Base-by-base conservation (phyloP, 495 filamentous ascomycete genomes). In the Pyronema omphalodes region DNA sequence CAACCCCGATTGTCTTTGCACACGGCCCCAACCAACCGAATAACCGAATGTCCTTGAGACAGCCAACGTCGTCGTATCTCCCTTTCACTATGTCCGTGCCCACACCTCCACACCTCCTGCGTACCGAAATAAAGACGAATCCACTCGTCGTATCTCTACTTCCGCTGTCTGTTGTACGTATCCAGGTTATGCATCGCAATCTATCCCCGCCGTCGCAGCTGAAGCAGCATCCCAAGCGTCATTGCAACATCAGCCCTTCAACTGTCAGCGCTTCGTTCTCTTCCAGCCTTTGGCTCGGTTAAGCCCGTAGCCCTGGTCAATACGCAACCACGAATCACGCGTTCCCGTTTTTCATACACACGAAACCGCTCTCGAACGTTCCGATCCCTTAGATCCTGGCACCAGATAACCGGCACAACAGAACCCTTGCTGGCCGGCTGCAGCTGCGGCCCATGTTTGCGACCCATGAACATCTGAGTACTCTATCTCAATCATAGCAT, bases 341-440 rank as follows among this genome's bases (percentile, higher is more conserved):
- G 44, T 47, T 47, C 44, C 44, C 44, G 44, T 47, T 47, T 47
- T 41, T 41, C 39, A 41, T 41, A 12, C 44, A 14, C 44, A 47
- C 18, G 18, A 47, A 47, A 47, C 44, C 44, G n/a, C 44, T 47
- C 44, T 23, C 44, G 12, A 47, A 47, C 44, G 44, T 23, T 47
- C 44, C 44, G 44, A 47, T 47, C 44, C 44, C 9, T 23, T 14
- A 47, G n/a, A 23, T 15, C n/a, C 12, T 47, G n/a, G n/a, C 12
- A 1, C 3, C 44, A 47, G 44, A 47, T 47, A 47, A 47, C 44
- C 44, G 44, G 44, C 44, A 15, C n/a, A 23, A 14, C 9, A 47
- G 44, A 47, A 47, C 44, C 39, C 15, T 29, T 29, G 23, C 23
- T 29, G 11, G 39, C 39, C 15, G 39, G 39, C 11, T 41, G 39